Evolutionary conservation across 108 stramenopile genomes (phyloP), one percentile per base, ranked within the genome.

Genomic region (Schizochytrium sp.): DNA sequence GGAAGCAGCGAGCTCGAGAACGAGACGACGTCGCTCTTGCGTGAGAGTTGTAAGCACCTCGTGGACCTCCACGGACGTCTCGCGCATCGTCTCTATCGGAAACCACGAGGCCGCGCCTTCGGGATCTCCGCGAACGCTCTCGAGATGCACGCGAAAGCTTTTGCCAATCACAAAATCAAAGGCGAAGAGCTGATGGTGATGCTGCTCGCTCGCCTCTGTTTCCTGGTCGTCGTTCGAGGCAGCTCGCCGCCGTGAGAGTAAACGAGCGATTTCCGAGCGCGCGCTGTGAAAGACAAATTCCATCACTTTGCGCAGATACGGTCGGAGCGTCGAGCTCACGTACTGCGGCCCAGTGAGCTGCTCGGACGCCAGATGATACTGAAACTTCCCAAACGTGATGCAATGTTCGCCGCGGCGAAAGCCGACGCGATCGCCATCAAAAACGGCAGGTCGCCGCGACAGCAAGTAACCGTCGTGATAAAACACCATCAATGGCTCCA

Each of bases 231-330:
- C 34, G 34, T 34, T 34, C 34, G 34, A 34, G 2, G 63, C 63
- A 83, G 41, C 16, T 44, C 28, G 41, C 4, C 1, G 14, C 14
- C 55, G 55, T 16, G 55, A 57, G 16, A 25, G 44, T 5, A 83
- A 23, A n/a, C 76, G 76, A 0, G n/a, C 76, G n/a, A 53, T 83
- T 12, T 83, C 48, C 48, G 48, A 4, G n/a, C 44, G n/a, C 6
- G 76, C 44, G 76, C 76, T 83, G 51, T 83, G 76, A 23, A 83
- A 83, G 51, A 3, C 76, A 83, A 53, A 83, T 23, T 83, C 76
- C 76, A 53, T 83, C 23, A 83, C 76, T 44, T 83, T 83, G 76
- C 51, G 44, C 48, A 83, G n/a, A n/a, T 83, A 83, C n/a, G 76
- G 76, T 6, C 76, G 76, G 6, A 83, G n/a, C 6, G 45, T 44